phyloP scores from a whole-genome alignment of 331 rosid species.

The Malus hybrid region DNA sequence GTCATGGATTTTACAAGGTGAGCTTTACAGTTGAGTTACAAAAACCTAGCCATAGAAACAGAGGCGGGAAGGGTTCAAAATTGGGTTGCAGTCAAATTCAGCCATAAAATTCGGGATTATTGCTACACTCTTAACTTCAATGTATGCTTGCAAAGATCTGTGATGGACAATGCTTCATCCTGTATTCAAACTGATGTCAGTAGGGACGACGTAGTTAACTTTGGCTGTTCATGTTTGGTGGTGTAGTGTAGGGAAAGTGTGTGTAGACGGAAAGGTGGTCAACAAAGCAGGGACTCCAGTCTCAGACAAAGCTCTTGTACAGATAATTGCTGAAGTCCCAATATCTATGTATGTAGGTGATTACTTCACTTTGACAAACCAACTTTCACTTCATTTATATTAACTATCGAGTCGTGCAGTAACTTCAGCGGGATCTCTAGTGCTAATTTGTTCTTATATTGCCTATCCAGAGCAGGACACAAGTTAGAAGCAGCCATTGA shows the following conservation, averaged over 20 bases:
- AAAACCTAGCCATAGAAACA: background rate
- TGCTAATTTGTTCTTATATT: constrained; percentile 1
- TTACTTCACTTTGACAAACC: constrained; percentile 26
- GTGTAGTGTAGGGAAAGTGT: constrained; percentile 60
- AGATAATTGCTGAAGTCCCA: constrained; percentile 86
- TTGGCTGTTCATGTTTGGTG: background rate
- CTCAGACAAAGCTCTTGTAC: constrained; percentile 65
- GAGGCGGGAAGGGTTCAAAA: background rate
- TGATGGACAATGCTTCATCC: background rate
- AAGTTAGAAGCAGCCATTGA: constrained; percentile 95
- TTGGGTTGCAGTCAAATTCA: background rate
- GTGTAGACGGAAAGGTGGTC: constrained; percentile 72
- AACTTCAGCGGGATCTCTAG: constrained; percentile 6
- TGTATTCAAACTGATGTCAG: background rate
- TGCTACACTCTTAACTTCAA: background rate
- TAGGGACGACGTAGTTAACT: background rate
- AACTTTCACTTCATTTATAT: constrained; percentile 6
- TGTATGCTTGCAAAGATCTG: background rate
- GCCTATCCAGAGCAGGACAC: constrained; percentile 70
- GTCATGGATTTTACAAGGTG: constrained; percentile 92
- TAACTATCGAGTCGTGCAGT: background rate
- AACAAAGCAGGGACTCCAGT: constrained; percentile 82
- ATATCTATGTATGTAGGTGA: constrained; percentile 99
- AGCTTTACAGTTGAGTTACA: background rate
- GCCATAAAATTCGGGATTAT: background rate